Base-by-base conservation (phyloP, 2,329 filamentous ascomycete species). In the Teratosphaeria viscida region DNA sequence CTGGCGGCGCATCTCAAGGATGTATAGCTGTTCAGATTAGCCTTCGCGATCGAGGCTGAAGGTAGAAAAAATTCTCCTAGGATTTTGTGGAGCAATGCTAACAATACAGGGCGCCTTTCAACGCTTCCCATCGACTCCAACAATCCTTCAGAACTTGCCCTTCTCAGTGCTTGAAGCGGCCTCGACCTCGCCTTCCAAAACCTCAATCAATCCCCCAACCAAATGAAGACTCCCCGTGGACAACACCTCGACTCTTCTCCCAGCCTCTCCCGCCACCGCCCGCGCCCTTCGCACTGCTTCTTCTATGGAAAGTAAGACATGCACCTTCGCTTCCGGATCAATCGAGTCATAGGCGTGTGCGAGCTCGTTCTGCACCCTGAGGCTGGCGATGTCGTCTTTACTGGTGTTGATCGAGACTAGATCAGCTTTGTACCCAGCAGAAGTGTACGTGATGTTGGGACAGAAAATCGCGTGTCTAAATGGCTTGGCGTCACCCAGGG, bases 221-320 rank as follows among this genome's bases (percentile, higher is more conserved):
- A 96, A 79, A 77, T 95, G 88, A 68, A 95, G 75, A 71, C 90
- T 95, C 2, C 91, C 91, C 14, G 91, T 95, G 10, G 90, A 85
- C 58, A 96, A 75, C 0, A 86, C 83, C 71, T 85, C 82, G 16
- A 84, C 78, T 56, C 79, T 78, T 2, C 71, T 66, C 56, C 75
- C 71, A 27, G 72, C 52, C 5, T 35, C 52, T 14, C 19, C 59
- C 7, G 67, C 66, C 10, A 73, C 60, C 23, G 68, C 65, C 61
- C 81, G 79, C 3, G 84, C 83, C 61, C 79, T 76, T 11, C 75
- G 75, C 8, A 94, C 81, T 0, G 88, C 86, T 58, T 90, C 87
- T 63, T 86, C 82, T 14, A 94, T 84, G 1, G 86, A 92, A 43
- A 74, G 74, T 62, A 82, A 73, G 1, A 88, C 84, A 61, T 81